Conservation (phyloP, 1,284 basidiomycete species). For the Irpex lacteus region DNA sequence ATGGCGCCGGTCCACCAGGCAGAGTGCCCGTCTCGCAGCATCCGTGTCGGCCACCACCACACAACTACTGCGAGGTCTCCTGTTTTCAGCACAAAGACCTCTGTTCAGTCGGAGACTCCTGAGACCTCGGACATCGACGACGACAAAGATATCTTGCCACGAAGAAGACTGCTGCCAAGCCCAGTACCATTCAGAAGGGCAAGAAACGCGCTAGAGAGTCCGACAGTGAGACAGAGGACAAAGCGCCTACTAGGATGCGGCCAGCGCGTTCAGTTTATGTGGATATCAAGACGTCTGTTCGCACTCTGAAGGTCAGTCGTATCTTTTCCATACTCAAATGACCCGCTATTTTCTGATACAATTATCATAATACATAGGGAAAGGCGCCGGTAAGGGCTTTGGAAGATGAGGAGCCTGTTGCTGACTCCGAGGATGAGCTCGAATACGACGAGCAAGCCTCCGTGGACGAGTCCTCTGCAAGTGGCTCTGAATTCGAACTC, state of each 20-base stretch:
- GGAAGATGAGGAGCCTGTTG: conserved; percentile 26
- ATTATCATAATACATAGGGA: conserved; percentile 35
- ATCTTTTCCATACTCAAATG: not conserved
- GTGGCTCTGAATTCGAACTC: conserved; percentile 56
- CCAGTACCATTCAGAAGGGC: not conserved
- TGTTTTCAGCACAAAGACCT: conserved; percentile 42
- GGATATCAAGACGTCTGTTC: conserved; percentile 33
- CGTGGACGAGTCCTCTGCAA: conserved; percentile 49
- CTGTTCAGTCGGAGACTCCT: conserved; percentile 37
- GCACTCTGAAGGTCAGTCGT: conserved; percentile 5
- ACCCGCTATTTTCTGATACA: not conserved
- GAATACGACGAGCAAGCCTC: conserved; percentile 37
- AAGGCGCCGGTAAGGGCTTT: conserved; percentile 30
- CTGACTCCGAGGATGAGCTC: conserved; percentile 35
- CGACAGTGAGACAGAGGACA: conserved; percentile 21
- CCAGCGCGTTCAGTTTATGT: conserved; percentile 40
- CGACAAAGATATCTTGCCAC: conserved; percentile 18
- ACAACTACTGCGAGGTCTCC: conserved; percentile 36
- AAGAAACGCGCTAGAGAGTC: conserved; percentile 9
- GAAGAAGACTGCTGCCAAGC: not conserved
- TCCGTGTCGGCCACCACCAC: conserved; percentile 29
- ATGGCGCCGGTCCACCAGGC: conserved; percentile 18
- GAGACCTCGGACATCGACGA: conserved; percentile 38
- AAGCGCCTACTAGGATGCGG: conserved; percentile 25
- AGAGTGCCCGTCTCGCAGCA: conserved; percentile 19